phyloP scores from a whole-genome alignment of 2,329 filamentous ascomycete species.

The Colletotrichum destructivum region DNA sequence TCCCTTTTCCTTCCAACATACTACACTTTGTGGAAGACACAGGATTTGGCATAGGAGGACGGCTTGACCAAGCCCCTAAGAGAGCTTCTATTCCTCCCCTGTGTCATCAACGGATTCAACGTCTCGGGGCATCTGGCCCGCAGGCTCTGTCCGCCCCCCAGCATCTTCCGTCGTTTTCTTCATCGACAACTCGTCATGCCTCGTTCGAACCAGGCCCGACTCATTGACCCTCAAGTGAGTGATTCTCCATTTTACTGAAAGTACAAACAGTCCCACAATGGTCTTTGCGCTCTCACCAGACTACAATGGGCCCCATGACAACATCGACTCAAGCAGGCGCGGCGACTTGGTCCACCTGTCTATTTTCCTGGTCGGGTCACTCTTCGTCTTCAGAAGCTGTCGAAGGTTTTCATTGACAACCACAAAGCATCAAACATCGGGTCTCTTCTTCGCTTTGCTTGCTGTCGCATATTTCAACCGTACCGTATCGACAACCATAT shows the following conservation, averaged over 20 bases:
- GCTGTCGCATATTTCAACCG: not conserved
- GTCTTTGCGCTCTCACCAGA: not conserved
- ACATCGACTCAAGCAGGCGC: not conserved
- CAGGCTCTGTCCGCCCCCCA: not conserved
- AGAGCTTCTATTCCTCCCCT: not conserved
- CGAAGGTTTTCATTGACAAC: not conserved
- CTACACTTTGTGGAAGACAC: slow-evolving; percentile 20
- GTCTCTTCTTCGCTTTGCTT: not conserved
- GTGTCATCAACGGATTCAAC: slow-evolving; percentile 4
- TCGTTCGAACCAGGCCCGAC: not conserved
- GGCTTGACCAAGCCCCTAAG: too few relatives aligned
- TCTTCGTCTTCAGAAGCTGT: not conserved
- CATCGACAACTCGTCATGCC: not conserved
- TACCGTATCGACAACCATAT: not conserved
- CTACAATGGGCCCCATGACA: not conserved
- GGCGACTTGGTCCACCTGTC: not conserved
- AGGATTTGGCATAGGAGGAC: too few relatives aligned
- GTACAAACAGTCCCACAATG: slow-evolving; percentile 9
- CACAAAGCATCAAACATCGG: not conserved
- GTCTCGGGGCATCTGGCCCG: not conserved
- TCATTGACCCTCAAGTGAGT: too few relatives aligned
- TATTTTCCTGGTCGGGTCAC: not conserved
- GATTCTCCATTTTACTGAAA: too few relatives aligned
- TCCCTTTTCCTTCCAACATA: slow-evolving; percentile 10
- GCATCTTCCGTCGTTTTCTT: not conserved